Base-by-base conservation (phyloP, 257 asterid genomes). In the Petunia secreta region DNA sequence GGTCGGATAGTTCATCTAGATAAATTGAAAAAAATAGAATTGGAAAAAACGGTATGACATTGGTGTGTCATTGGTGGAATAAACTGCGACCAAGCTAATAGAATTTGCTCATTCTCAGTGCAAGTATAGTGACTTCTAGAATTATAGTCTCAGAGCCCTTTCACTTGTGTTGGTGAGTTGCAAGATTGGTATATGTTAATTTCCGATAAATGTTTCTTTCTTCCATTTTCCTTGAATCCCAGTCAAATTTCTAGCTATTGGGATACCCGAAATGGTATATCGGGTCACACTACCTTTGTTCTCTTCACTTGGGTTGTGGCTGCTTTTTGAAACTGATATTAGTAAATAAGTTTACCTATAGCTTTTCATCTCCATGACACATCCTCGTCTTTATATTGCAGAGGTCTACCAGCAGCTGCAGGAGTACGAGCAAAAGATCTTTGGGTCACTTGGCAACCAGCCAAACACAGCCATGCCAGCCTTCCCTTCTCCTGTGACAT, bases 381-480 rank as follows among this genome's bases (percentile, higher is more conserved):
- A 13, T n/a, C 58, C 10, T 87, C 37, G 41, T 71, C 34, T 48
- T 48, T 71, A 11, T 69, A 69, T 86, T 83, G 76, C 82, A 96
- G 99, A 36, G 74, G 87, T 91, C 66, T 84, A 90, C 85, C 90
- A 90, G 86, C 98, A 96, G 83, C 83, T 96, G 79, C 94, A 87
- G 81, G 97, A 90, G 75, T 94, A 86, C 36, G 99, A 96, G 88
- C 94, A 87, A 81, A 86, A 77, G 82, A 81, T 92, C 41, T 88
- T 89, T 76, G 83, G 79, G 55, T 79, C 92, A 66, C 73, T 38
- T 7, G 86, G 88, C 63, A 86, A 82, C 80, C 82, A 77, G 76
- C 67, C 63, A 76, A 14, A 6, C 36, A 41, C 46, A n/a, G 39
- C 59, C 71, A 41, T 82, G 37, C 85, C 91, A n/a, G 80, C 79